Evolutionary conservation across 1,284 basidiomycete species (phyloP).

Genomic region (Puccinia triticina): DNA sequence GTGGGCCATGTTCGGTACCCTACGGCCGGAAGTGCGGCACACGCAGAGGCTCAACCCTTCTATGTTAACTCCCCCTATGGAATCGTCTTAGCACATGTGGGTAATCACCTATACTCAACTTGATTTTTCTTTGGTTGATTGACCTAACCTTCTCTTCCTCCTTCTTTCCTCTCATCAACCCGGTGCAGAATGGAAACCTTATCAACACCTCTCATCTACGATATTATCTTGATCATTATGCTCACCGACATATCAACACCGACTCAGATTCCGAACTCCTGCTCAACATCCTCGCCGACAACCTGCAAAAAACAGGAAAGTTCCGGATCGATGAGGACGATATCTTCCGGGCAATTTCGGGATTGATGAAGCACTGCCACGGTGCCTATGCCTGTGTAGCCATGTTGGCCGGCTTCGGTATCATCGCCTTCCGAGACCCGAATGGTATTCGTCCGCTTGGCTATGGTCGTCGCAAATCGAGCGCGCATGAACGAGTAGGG

Average conservation of each 20-base stretch:
- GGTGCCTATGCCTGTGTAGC: constrained; percentile 96
- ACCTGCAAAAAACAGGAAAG: constrained; percentile 96
- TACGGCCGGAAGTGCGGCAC: constrained; percentile 93
- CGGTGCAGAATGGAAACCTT: constrained; percentile 87
- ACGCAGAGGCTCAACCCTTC: constrained; percentile 99
- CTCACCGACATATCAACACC: constrained; percentile 98
- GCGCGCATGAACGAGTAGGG: constrained; percentile 22
- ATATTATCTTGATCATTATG: constrained; percentile 91
- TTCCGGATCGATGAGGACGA: constrained; percentile 99
- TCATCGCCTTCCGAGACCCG: constrained; percentile 98
- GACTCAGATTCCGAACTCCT: constrained; percentile 96
- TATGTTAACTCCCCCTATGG: constrained; percentile 99
- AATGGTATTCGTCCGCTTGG: constrained; percentile 95
- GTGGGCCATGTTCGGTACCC: constrained; percentile 97
- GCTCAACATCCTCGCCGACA: constrained; percentile 96
- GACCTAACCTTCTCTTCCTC: constrained; percentile 45
- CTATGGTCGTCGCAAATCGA: constrained; percentile 69
- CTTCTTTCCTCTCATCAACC: background rate
- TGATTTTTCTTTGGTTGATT: background rate
- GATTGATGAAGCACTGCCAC: constrained; percentile 82
- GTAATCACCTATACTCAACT: constrained; percentile 58
- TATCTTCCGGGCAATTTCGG: constrained; percentile 90
- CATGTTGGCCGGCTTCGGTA: constrained; percentile 97
- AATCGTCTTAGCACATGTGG: constrained; percentile 93
- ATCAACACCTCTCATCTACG: constrained; percentile 87